Percentiles rank a stretch among this genome's conserved stretches.
Evolutionary conservation across 257 asterid species (phyloP).

Genomic region (Echites panduratus): DNA sequence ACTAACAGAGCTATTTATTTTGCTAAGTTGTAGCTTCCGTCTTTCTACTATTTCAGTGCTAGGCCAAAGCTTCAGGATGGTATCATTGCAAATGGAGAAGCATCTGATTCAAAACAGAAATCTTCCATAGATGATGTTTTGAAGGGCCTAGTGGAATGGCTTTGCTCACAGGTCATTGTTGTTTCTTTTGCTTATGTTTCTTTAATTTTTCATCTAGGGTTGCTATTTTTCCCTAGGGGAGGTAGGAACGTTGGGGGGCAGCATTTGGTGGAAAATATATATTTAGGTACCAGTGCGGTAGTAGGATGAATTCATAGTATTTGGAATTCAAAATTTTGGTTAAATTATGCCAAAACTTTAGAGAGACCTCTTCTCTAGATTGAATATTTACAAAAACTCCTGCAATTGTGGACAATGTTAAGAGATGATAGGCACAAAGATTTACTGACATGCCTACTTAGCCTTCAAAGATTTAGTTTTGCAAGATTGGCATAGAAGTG

Average conservation of each 20-base stretch:
- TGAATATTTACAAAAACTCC: background rate
- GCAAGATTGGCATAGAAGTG: background rate
- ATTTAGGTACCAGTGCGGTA: background rate
- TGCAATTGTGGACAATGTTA: background rate
- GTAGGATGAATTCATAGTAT: background rate
- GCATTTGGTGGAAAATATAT: background rate
- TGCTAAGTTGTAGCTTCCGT: constrained; percentile 14
- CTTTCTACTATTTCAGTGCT: constrained; percentile 44
- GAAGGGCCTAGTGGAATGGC: constrained; percentile 82
- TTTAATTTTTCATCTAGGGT: background rate
- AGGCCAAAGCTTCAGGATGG: constrained; percentile 53
- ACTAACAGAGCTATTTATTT: background rate
- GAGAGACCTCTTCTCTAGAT: background rate
- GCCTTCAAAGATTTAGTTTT: background rate
- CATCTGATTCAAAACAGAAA: constrained; percentile 50
- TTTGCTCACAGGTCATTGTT: constrained; percentile 69
- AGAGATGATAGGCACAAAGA: background rate
- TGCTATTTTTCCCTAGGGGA: background rate
- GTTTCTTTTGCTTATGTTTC: background rate
- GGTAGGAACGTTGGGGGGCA: background rate
- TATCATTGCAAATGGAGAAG: constrained; percentile 41
- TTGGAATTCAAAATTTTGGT: background rate
- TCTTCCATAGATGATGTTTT: constrained; percentile 58
- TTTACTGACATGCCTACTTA: background rate
- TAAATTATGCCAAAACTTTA: background rate